Conservation (phyloP, 495 filamentous ascomycete species). For the Lepidopterella palustris region DNA sequence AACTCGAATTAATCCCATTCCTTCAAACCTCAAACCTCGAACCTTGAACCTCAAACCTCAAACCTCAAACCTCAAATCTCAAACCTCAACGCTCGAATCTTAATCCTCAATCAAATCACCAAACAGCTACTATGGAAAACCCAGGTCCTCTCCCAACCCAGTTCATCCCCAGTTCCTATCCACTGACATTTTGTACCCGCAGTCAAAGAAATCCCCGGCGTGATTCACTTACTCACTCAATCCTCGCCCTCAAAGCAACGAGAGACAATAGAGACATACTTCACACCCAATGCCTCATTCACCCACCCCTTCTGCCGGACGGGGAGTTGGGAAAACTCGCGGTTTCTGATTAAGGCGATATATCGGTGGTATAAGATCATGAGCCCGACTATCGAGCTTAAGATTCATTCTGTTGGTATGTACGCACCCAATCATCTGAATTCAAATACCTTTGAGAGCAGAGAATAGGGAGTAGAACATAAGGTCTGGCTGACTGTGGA, state of each 20-base stretch:
- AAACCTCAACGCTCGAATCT: background rate
- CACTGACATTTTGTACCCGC: background rate
- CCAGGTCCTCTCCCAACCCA: too few species aligned
- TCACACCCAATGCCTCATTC: slow-evolving; percentile 62
- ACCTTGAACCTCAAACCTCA: background rate
- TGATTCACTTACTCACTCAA: slow-evolving; percentile 64
- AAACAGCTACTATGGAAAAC: background rate
- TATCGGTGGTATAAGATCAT: slow-evolving; percentile 86
- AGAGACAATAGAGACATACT: slow-evolving; percentile 59
- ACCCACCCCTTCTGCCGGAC: slow-evolving; percentile 76
- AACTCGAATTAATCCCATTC: background rate
- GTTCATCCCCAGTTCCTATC: background rate
- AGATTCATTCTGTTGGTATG: slow-evolving; percentile 62
- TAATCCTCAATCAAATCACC: background rate
- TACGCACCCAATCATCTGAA: too few species aligned
- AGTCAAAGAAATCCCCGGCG: slow-evolving; percentile 50
- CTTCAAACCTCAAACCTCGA: background rate
- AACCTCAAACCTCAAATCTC: background rate
- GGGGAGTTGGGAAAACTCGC: slow-evolving; percentile 51
- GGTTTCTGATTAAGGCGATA: slow-evolving; percentile 58
- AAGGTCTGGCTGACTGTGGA: too few species aligned
- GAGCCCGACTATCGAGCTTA: slow-evolving; percentile 63
- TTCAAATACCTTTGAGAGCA: too few species aligned
- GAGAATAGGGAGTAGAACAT: too few species aligned
- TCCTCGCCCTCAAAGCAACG: slow-evolving; percentile 56